Conservation (phyloP, 164 flowering plant genomes). For the Chimonanthus praecox region DNA sequence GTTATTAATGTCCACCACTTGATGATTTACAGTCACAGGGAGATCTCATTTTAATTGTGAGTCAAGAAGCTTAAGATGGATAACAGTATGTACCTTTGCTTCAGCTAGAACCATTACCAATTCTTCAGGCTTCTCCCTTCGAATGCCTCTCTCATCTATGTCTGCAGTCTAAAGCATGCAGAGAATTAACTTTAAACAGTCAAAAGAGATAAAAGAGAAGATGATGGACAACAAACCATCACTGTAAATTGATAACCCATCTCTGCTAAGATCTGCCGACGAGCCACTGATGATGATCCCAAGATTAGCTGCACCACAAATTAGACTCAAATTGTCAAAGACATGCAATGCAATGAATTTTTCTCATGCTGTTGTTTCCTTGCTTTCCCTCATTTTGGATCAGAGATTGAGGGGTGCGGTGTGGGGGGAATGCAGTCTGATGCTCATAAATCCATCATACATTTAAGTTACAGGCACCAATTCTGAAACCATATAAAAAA, state of each 20-base stretch:
- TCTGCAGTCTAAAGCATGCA: slow-evolving; percentile 2
- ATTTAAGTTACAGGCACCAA: too few relatives aligned
- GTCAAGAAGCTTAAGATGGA: background rate
- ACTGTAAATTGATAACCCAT: slow-evolving; percentile 86
- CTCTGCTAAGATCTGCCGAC: slow-evolving; percentile 58
- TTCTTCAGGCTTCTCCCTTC: slow-evolving; percentile 3
- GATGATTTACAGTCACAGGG: background rate
- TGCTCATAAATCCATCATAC: too few relatives aligned
- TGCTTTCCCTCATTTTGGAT: too few relatives aligned
- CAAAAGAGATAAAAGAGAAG: background rate
- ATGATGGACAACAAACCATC: slow-evolving; percentile 38
- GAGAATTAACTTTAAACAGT: background rate
- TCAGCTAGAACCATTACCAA: slow-evolving; percentile 20
- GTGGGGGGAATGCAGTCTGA: too few relatives aligned
- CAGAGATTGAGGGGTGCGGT: too few relatives aligned
- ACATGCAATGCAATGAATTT: too few relatives aligned
- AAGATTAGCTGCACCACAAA: slow-evolving; percentile 59
- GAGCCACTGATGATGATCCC: slow-evolving; percentile 83
- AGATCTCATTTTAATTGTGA: background rate
- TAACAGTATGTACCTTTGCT: slow-evolving; percentile 54
- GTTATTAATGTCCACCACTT: background rate
- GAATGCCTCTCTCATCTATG: slow-evolving; percentile 2
- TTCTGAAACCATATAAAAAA: too few relatives aligned
- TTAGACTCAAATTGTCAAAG: too few relatives aligned
- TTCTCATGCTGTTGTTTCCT: too few relatives aligned